Conservation (phyloP, 2,329 filamentous ascomycete species). For the Colletotrichum cuscutae region DNA sequence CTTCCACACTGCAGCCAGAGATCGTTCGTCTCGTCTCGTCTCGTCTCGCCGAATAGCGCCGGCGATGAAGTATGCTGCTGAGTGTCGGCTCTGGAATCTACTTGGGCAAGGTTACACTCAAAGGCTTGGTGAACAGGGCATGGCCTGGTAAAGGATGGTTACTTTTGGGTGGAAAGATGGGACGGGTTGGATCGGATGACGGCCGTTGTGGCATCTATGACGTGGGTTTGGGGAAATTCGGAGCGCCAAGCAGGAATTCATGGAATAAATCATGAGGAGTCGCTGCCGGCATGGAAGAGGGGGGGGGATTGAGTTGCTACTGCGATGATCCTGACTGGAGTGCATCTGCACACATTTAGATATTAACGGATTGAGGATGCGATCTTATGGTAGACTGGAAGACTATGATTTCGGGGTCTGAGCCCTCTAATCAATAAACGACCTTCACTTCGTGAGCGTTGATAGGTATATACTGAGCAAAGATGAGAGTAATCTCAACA, state of each 20-base stretch:
- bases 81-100: background rate
- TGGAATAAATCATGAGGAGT: conserved; percentile 2
- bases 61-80: background rate
- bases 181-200: conserved; percentile 20
- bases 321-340: too few relatives aligned
- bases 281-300: background rate
- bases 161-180: background rate
- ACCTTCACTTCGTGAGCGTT: too few relatives aligned
- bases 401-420: too few relatives aligned
- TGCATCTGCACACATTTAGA: too few relatives aligned
- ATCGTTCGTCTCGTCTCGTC: background rate
- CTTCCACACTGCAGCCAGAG: background rate
- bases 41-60: background rate
- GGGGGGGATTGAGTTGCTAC: background rate
- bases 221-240: background rate
- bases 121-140: background rate
- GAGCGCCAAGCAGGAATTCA: background rate
- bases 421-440: too few relatives aligned
- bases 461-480: too few relatives aligned
- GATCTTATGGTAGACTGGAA: too few relatives aligned
- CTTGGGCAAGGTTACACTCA: background rate
- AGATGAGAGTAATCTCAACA: too few relatives aligned
- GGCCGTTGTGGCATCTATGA: background rate
- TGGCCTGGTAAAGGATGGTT: background rate
- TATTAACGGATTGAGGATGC: too few relatives aligned